Evolutionary conservation across 1,284 basidiomycete genomes (phyloP).

Genomic region (Wolfiporia cocos): DNA sequence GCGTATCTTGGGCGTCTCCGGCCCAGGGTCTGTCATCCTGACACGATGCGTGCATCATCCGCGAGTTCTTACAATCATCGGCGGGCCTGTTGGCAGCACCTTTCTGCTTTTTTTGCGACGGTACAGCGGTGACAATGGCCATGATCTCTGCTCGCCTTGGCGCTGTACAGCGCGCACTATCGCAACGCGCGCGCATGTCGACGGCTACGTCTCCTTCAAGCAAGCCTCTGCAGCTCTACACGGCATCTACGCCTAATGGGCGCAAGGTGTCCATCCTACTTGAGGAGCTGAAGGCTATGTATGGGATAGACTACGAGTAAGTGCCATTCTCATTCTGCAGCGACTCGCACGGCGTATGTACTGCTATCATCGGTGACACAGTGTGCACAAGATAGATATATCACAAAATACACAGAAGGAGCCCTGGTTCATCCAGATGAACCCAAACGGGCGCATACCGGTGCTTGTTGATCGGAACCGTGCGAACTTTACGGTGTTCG

Average conservation of each 20-base stretch:
- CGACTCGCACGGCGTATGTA: not conserved
- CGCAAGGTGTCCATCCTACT: constrained; percentile 34
- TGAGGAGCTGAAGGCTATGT: constrained; percentile 20
- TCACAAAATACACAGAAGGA: constrained; percentile 41
- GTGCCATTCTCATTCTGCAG: constrained; percentile 1
- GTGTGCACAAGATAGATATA: constrained; percentile 29
- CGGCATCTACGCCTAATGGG: constrained; percentile 62
- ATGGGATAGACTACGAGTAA: constrained; percentile 23
- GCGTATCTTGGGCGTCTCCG: too few species aligned
- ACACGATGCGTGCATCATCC: too few species aligned
- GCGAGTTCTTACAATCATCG: too few species aligned
- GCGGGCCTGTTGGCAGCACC: too few species aligned
- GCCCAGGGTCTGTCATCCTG: too few species aligned
- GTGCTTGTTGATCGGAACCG: constrained; percentile 36
- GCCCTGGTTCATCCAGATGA: constrained; percentile 45
- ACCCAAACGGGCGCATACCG: constrained; percentile 57
- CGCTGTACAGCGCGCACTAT: constrained; percentile 2
- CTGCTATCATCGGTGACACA: constrained; percentile 22
- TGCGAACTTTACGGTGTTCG: constrained; percentile 40
- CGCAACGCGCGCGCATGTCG: constrained; percentile 6
- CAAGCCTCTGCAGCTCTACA: constrained; percentile 58
- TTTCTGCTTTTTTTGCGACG: not conserved
- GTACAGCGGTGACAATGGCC: not conserved
- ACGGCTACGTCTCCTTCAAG: constrained; percentile 16
- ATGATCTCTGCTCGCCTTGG: constrained; percentile 5